phyloP scores from a whole-genome alignment of 2,329 filamentous ascomycete genomes.

The Epichloe elymi region DNA sequence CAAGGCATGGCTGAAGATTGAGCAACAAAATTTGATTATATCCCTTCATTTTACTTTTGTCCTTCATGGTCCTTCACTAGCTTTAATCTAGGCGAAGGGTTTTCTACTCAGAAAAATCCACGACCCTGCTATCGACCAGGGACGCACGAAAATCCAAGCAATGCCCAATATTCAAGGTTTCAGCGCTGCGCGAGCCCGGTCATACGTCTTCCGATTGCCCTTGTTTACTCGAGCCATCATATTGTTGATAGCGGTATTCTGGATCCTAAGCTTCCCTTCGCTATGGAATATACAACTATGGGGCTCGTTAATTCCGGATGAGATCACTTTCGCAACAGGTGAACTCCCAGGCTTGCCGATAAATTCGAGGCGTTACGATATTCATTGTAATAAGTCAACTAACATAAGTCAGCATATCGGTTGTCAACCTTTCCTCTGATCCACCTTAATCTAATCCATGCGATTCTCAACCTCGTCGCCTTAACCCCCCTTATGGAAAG shows the following conservation, averaged over 20 bases:
- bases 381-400: not conserved
- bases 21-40: not conserved
- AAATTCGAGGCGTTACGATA: not conserved
- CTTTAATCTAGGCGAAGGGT: not conserved
- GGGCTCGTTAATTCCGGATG: conserved; percentile 65
- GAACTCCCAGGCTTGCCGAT: conserved; percentile 10
- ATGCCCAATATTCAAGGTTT: conserved; percentile 30
- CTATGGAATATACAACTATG: conserved; percentile 62
- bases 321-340: conserved; percentile 62
- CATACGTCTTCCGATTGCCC: conserved; percentile 74
- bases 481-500: conserved; percentile 83
- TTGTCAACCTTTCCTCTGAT: conserved; percentile 86
- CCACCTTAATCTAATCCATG: conserved; percentile 70
- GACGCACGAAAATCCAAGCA: not conserved
- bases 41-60: not conserved
- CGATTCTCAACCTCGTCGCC: conserved; percentile 65
- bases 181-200: conserved; percentile 64
- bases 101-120: not conserved
- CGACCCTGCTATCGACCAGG: not conserved
- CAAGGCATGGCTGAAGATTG: not conserved
- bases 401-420: conserved; percentile 57
- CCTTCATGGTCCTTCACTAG: too few species aligned
- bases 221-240: conserved; percentile 68
- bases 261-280: conserved; percentile 54
- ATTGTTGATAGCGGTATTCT: conserved; percentile 46